These are phyloP conservation scores for Mercurialis annua DNA, from an alignment of 345 rosid genomes.

Conservation along the genomic window DNA sequence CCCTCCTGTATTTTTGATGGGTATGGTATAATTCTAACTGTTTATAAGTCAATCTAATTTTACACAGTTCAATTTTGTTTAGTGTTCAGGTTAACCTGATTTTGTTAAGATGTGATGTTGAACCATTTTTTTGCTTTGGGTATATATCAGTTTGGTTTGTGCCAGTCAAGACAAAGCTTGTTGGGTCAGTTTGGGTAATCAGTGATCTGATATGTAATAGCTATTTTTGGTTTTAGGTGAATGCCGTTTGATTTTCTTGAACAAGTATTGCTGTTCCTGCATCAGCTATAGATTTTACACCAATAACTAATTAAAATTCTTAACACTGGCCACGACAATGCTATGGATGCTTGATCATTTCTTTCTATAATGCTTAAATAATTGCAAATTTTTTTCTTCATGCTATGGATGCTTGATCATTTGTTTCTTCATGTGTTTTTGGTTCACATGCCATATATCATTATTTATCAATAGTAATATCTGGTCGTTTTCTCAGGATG, in stretches of 20 bases:
- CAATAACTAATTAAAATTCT: neutral
- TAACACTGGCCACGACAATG: neutral
- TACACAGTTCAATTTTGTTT: neutral
- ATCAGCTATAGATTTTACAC: neutral
- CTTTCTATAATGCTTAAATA: neutral
- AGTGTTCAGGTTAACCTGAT: neutral
- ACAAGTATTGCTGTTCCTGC: neutral
- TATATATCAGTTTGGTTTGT: neutral
- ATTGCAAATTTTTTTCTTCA: neutral
- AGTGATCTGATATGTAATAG: neutral
- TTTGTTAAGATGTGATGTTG: neutral
- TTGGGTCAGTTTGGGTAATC: neutral
- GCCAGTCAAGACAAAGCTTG: neutral
- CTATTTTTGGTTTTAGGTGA: neutral
- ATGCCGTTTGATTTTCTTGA: neutral
- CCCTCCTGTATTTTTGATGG: neutral
- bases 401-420: neutral
- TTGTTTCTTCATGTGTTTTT: neutral
- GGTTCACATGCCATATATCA: conserved; percentile 2
- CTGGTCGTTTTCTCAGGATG: conserved; percentile 72
- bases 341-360: neutral
- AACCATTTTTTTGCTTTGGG: neutral
- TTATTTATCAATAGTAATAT: no score
- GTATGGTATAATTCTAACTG: neutral
- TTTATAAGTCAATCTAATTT: neutral